Conservation (phyloP, 169 alveolate species). For the Plasmodium blacklocki region DNA sequence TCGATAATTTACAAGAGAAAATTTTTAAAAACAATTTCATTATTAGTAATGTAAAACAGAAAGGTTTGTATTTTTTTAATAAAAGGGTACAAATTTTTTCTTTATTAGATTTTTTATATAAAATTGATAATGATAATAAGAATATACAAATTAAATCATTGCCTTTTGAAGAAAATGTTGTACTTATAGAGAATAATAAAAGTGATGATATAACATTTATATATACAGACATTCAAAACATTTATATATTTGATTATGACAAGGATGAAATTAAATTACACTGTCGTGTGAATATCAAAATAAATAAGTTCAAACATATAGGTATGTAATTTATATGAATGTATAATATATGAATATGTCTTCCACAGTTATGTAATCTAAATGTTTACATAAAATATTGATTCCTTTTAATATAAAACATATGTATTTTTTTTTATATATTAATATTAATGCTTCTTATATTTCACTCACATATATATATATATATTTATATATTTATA, state of each 20-base stretch:
- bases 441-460: not conserved
- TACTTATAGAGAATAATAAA: slow-evolving; percentile 65
- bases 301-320: slow-evolving; percentile 31
- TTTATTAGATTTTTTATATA: slow-evolving; percentile 67
- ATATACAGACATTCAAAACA: slow-evolving; percentile 36
- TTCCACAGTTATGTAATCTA: not conserved
- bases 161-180: slow-evolving; percentile 47
- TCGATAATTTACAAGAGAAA: slow-evolving; percentile 4
- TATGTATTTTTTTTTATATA: not conserved
- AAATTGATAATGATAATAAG: slow-evolving; percentile 55
- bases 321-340: not conserved
- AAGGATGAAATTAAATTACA: slow-evolving; percentile 43
- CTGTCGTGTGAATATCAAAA: not conserved
- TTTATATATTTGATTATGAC: slow-evolving; percentile 56
- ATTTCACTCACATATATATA: not conserved
- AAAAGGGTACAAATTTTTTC: slow-evolving; percentile 41
- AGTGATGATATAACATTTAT: slow-evolving; percentile 40
- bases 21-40: slow-evolving; percentile 19
- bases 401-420: not conserved
- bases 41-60: slow-evolving; percentile 61
- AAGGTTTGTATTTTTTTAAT: slow-evolving; percentile 50
- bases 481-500: not conserved
- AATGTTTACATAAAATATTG: not conserved
- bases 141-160: slow-evolving; percentile 47
- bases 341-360: not conserved